Evolutionary conservation across 2,329 filamentous ascomycete species (phyloP).

Genomic region (Pezicula neosporulosa): DNA sequence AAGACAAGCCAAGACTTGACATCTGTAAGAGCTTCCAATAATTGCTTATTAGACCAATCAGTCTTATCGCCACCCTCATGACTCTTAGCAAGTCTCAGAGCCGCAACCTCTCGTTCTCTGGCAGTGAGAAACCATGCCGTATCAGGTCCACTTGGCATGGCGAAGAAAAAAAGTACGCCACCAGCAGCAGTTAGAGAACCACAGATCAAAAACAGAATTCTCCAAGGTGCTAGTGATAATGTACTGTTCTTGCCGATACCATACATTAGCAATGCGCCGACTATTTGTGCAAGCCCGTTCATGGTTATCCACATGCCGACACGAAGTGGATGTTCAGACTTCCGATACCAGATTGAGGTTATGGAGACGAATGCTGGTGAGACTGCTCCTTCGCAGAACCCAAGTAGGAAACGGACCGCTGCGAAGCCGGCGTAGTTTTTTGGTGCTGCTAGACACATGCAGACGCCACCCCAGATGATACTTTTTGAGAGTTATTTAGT

Average conservation of each 20-base stretch:
- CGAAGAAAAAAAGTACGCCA: conserved; percentile 41
- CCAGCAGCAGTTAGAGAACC: conserved; percentile 41
- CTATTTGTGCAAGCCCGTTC: conserved; percentile 42
- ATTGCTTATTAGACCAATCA: conserved; percentile 38
- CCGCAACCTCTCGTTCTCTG: conserved; percentile 38
- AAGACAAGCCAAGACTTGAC: conserved; percentile 42
- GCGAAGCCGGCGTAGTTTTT: conserved; percentile 36
- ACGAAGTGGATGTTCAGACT: conserved; percentile 32
- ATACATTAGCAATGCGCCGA: conserved; percentile 46
- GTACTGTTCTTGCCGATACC: conserved; percentile 41
- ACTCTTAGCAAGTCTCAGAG: conserved; percentile 32
- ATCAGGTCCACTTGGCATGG: conserved; percentile 42
- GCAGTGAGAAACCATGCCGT: conserved; percentile 46
- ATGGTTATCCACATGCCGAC: conserved; percentile 38
- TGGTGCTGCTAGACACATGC: conserved; percentile 40
- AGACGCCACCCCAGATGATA: conserved; percentile 39
- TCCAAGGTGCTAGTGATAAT: conserved; percentile 40
- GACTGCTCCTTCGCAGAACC: conserved; percentile 38
- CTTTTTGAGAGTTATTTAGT: conserved; percentile 7
- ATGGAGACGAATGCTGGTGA: conserved; percentile 43
- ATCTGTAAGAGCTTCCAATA: conserved; percentile 41
- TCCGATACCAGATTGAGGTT: conserved; percentile 38
- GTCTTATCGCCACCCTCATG: conserved; percentile 39
- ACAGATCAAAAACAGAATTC: conserved; percentile 44
- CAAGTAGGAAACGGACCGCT: conserved; percentile 38